Base-by-base conservation (phyloP, 2,329 filamentous ascomycete species). In the Diatrype stigma region DNA sequence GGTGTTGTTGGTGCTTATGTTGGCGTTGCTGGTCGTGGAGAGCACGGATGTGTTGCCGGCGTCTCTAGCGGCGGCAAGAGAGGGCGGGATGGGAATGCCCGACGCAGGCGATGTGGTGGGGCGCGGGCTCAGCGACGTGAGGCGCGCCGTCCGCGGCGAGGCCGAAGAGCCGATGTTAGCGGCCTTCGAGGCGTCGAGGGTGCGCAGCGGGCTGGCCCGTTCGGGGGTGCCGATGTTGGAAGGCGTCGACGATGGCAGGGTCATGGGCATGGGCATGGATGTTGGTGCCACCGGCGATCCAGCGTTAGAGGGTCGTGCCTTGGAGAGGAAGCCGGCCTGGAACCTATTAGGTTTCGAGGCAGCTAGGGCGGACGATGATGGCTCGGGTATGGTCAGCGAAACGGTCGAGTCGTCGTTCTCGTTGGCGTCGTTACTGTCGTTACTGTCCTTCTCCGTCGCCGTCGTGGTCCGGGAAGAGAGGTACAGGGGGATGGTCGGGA, bases 261-360 rank as follows among this genome's bases (percentile, higher is more conserved):
- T 77, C 23, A 81, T 73, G n/a, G 78, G 79, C 52, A 85, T 70
- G n/a, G n/a, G n/a, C n/a, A n/a, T n/a, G n/a, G n/a, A n/a, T 7
- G 76, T 76, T 14, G 82, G 79, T 2, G 79, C 73, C 4, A 81
- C 70, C 3, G 88, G 86, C 3, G 87, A 90, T 47, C 80, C 85
- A 38, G 69, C 70, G 35, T 71, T 63, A 2, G 75, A 73, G 2
- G 67, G 62, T 42, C 73, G 70, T 38, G 69, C 59, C 64, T 80
- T 81, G 73, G 89, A 84, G 22, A 97, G 73, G 67, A 96, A 96
- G 5, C 93, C 93, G 2, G 91, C 81, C 61, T 96, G 89, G 72
- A 97, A 97, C 42, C 93, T 82, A 70, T 81, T 88, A 47, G 82
- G 81, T 60, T 89, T 89, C 32, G 70, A 60, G 16, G 63, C 44